These are phyloP conservation scores for Tulasnella sp. DNA, from an alignment of 768 basidiomycete genomes.

Conservation along the genomic window DNA sequence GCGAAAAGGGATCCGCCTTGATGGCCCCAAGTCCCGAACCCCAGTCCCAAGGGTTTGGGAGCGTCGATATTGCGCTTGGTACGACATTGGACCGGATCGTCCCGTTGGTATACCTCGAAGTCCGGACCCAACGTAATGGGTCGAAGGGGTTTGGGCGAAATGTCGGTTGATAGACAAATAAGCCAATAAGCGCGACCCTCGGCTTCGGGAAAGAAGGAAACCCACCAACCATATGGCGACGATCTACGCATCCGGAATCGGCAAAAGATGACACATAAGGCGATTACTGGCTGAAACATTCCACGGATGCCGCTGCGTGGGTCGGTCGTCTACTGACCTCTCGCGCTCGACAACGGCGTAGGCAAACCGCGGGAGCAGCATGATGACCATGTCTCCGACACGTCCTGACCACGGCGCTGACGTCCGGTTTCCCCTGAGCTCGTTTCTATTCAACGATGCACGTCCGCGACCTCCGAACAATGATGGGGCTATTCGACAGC, in stretches of 20 bases:
- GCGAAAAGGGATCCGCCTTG: neutral
- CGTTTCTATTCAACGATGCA: neutral
- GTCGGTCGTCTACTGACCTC: neutral
- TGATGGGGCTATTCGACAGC: neutral
- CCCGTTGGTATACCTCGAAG: neutral
- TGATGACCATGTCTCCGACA: neutral
- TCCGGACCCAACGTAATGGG: neutral
- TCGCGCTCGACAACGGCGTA: neutral
- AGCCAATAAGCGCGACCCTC: constrained; percentile 5
- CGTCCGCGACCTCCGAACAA: neutral
- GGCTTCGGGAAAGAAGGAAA: neutral
- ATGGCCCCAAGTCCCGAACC: neutral
- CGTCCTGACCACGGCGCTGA: neutral
- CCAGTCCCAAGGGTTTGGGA: neutral
- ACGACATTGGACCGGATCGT: neutral
- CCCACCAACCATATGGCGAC: constrained; percentile 6
- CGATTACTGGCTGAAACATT: neutral
- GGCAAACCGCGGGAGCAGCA: too few species aligned
- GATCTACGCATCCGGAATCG: neutral
- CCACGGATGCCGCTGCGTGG: neutral
- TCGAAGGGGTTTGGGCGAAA: neutral
- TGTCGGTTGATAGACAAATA: constrained; percentile 7
- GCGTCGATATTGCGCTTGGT: constrained; percentile 7
- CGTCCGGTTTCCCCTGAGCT: neutral
- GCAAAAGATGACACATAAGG: neutral